Percentiles rank a stretch among this genome's conserved stretches.
Evolutionary conservation across 768 basidiomycete species (phyloP).

Genomic region (Pholiota microspora): DNA sequence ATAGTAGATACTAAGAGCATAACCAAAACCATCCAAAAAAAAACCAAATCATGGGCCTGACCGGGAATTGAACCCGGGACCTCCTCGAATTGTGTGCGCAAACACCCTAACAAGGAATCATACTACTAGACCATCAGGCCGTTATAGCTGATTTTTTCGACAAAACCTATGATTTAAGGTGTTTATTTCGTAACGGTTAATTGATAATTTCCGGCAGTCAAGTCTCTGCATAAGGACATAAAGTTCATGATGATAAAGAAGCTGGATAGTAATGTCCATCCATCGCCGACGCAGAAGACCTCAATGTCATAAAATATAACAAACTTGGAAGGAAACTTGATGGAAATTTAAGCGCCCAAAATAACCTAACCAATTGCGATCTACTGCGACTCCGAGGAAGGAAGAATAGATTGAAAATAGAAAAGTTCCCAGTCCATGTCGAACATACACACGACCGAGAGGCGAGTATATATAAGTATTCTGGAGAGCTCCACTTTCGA

Average conservation of each 20-base stretch:
- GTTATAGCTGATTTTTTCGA: background rate
- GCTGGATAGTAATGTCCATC: no score
- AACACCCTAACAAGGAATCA: constrained; percentile 40
- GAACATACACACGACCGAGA: background rate
- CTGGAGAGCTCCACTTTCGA: constrained; percentile 1
- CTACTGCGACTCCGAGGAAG: background rate
- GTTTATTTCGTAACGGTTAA: no score
- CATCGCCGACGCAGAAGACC: no score
- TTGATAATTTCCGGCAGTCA: no score
- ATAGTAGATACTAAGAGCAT: no score
- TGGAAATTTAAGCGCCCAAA: background rate
- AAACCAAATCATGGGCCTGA: constrained; percentile 45
- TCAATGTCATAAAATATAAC: no score
- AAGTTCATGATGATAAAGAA: no score
- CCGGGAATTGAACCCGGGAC: constrained; percentile 87
- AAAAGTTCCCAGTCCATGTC: background rate
- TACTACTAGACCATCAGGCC: constrained; percentile 43
- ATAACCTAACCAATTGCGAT: background rate
- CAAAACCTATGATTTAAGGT: background rate
- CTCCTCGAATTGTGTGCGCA: constrained; percentile 52
- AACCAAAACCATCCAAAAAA: constrained; percentile 1
- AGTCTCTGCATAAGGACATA: no score
- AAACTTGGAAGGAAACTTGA: background rate
- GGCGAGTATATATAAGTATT: background rate
- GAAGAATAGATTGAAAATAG: no score